Base-by-base conservation (phyloP, 352 stramenopile genomes). In the Pythium plurisporium region DNA sequence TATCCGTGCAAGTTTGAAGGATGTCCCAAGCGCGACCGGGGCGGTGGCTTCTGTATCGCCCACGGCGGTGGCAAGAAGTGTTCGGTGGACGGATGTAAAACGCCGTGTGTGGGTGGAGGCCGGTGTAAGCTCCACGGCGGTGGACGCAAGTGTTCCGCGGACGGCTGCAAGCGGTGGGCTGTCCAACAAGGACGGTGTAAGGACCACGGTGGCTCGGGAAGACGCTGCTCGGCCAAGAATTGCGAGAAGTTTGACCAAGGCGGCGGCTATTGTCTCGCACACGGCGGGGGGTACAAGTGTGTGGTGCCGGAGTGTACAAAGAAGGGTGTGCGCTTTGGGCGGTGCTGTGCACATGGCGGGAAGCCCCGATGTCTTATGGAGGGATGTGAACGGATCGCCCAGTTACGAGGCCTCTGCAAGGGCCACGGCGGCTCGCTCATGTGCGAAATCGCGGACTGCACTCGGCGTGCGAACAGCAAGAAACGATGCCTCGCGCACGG, bases 21-120 rank as follows among this genome's bases (percentile, higher is more conserved):
- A 5, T 95, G 86, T 55, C 62, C 51, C 20, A 95, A 95, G 69
- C 90, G 91, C 43, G 84, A 95, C 55, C 87, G 90, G 48, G 86
- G 86, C 20, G 83, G 85, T 5, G 86, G 86, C 15, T 75, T 86
- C 22, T 95, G 86, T 58, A 82, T 79, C 22, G 60, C 73, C 8
- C 86, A 94, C 51, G 86, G 86, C 6, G 86, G 86, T 7, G 86
- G 86, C 23, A 92, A 91, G 48, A 89, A 90, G 47, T 94, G 84
- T 55, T 94, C 74, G 33, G 65, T 88, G 9, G 75, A 87, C 2
- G 73, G 76, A 34, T 91, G 79, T 51, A 64, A 60, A 4, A 91
- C 76, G 20, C 70, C 74, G 5, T 92, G 82, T 37, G 74, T 95
- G 9, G 83, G 83, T 23, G 83, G 83, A 25, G 83, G 83, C 0